Evolutionary conservation across 208 protist genomes (phyloP).

Genomic region (Wallacemonas sp.): DNA sequence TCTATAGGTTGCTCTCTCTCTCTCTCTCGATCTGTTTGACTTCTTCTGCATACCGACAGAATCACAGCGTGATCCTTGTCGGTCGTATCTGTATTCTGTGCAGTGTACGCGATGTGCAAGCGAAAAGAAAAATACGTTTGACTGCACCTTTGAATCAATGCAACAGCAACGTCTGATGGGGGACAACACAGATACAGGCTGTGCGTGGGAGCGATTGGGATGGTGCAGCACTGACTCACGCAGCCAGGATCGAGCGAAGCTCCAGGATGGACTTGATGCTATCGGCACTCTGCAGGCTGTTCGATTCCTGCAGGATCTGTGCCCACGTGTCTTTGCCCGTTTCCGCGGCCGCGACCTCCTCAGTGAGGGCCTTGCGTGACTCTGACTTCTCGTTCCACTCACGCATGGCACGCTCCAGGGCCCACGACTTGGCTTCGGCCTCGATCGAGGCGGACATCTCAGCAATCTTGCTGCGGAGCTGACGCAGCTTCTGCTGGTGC

Average conservation of each 20-base stretch:
- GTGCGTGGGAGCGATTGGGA: too few relatives aligned
- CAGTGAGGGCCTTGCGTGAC: conserved; percentile 47
- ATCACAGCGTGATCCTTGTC: too few relatives aligned
- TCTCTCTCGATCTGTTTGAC: too few relatives aligned
- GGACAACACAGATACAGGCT: too few relatives aligned
- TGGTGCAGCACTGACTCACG: too few relatives aligned
- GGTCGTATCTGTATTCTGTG: too few relatives aligned
- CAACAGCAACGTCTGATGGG: too few relatives aligned
- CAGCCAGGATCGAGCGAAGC: conserved; percentile 42
- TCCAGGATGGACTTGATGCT: conserved; percentile 42
- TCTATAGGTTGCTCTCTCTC: too few relatives aligned
- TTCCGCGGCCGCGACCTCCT: conserved; percentile 62
- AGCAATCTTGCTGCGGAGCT: conserved; percentile 44
- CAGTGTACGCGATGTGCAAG: too few relatives aligned
- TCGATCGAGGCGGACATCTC: conserved; percentile 50
- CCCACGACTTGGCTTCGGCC: conserved; percentile 80
- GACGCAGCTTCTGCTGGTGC: conserved; percentile 45
- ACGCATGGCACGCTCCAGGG: conserved; percentile 64
- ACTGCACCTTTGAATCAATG: too few relatives aligned
- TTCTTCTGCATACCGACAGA: too few relatives aligned
- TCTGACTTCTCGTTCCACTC: conserved; percentile 69
- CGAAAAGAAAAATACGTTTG: too few relatives aligned
- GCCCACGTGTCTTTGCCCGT: conserved; percentile 67
- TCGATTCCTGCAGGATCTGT: conserved; percentile 68
- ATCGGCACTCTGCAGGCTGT: conserved; percentile 44